A percentile compares a stretch with the other conserved stretches of the same genome.
Evolutionary conservation across 306 rosid species (phyloP).

Genomic region (Parietaria judaica): DNA sequence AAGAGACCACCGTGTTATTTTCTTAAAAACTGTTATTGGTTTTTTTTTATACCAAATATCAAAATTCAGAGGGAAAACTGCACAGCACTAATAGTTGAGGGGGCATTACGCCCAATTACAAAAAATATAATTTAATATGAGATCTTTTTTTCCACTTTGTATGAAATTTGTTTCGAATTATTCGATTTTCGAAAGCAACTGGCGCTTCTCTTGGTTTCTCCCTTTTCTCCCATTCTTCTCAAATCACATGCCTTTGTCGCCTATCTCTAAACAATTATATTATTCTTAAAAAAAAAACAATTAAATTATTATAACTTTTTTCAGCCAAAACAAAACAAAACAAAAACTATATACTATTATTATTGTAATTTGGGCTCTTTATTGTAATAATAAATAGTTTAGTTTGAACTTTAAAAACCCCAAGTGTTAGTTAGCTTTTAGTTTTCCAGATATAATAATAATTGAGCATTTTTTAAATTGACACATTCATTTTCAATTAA

Average conservation of each 20-base stretch:
- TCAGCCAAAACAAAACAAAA: no score
- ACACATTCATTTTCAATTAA: background rate
- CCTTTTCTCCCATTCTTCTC: background rate
- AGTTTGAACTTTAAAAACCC: background rate
- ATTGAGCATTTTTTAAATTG: background rate
- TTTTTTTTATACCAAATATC: no score
- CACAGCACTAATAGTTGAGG: no score
- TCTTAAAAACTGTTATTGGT: no score
- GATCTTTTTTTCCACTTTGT: background rate
- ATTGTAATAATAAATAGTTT: background rate
- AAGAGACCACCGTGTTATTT: no score
- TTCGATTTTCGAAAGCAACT: slow-evolving; percentile 14
- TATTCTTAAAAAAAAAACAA: background rate
- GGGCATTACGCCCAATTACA: no score
- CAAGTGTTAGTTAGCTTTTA: background rate
- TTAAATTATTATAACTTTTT: background rate
- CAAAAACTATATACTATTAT: no score
- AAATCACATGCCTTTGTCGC: slow-evolving; percentile 23
- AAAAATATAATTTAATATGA: no score
- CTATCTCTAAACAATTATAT: background rate
- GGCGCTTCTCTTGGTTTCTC: slow-evolving; percentile 4
- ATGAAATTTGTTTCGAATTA: background rate
- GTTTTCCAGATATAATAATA: slow-evolving; percentile 14
- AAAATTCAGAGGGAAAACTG: no score
- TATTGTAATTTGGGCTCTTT: background rate